Evolutionary conservation across 345 rosid species (phyloP).

Genomic region (Diplotaxis tenuifolia): DNA sequence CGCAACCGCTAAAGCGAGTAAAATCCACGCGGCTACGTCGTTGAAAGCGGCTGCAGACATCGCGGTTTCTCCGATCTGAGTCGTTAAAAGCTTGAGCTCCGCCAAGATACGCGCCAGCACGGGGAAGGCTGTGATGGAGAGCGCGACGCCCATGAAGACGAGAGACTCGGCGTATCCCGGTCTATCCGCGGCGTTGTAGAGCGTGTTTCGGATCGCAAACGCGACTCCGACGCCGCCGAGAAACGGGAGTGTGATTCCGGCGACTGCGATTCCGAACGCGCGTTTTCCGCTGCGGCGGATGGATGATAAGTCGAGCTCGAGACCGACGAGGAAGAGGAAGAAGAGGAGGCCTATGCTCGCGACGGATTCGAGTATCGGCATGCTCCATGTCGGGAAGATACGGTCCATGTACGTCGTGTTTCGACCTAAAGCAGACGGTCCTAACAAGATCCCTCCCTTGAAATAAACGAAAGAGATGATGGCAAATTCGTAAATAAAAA

Average conservation of each 20-base stretch:
- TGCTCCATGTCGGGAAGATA: conserved; percentile 72
- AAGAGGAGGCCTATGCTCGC: conserved; percentile 83
- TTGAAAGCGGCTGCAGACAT: conserved; percentile 98
- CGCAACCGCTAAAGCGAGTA: conserved; percentile 79
- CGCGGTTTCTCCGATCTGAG: conserved; percentile 69
- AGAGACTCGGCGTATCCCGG: conserved; percentile 66
- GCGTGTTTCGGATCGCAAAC: conserved; percentile 49
- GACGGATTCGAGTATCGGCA: conserved; percentile 65
- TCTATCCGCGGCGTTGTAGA: conserved; percentile 39
- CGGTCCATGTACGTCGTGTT: conserved; percentile 46
- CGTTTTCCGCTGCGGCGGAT: conserved; percentile 63
- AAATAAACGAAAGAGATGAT: background rate
- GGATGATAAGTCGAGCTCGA: conserved; percentile 68
- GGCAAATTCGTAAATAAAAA: background rate
- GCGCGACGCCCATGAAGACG: conserved; percentile 87
- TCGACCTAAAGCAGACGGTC: conserved; percentile 79
- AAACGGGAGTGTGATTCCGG: conserved; percentile 76
- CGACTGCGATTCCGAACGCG: conserved; percentile 70
- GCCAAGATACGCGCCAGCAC: conserved; percentile 91
- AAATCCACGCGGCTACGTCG: conserved; percentile 86
- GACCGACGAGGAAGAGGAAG: conserved; percentile 89
- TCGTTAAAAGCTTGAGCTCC: conserved; percentile 75
- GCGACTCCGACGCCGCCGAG: conserved; percentile 64
- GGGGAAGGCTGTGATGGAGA: conserved; percentile 94
- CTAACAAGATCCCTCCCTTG: conserved; percentile 82